phyloP scores from a whole-genome alignment of 441 rosid genomes.

The Brassica balearica region DNA sequence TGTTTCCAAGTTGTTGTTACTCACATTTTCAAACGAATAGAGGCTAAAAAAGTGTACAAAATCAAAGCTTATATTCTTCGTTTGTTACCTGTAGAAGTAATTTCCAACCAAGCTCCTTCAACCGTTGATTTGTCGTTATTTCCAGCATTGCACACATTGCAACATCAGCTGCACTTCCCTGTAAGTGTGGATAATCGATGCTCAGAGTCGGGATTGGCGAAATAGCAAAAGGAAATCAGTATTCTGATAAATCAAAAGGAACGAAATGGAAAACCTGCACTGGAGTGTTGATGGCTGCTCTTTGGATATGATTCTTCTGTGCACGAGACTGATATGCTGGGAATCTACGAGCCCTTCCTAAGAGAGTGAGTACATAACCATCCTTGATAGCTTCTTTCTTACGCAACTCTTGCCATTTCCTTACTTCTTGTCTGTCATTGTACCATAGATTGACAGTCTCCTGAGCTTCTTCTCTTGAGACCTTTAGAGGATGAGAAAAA shows the following conservation, averaged over 20 bases:
- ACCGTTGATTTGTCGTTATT: slow-evolving; percentile 62
- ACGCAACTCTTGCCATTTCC: slow-evolving; percentile 76
- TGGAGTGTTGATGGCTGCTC: slow-evolving; percentile 97
- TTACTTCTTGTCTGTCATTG: slow-evolving; percentile 87
- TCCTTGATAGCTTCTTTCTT: slow-evolving; percentile 65
- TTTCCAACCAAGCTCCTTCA: slow-evolving; percentile 88
- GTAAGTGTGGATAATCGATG: slow-evolving; percentile 41
- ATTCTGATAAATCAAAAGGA: slow-evolving; percentile 18
- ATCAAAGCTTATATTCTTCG: not conserved
- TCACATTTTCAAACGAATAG: not conserved
- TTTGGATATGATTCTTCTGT: slow-evolving; percentile 71
- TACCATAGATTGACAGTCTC: slow-evolving; percentile 91
- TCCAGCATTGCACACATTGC: slow-evolving; percentile 98
- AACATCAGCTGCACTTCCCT: slow-evolving; percentile 99
- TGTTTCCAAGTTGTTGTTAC: slow-evolving; percentile 41
- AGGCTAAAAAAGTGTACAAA: slow-evolving; percentile 7
- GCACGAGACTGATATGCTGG: slow-evolving; percentile 55
- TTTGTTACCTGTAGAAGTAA: slow-evolving; percentile 79
- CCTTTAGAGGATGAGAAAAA: slow-evolving; percentile 50
- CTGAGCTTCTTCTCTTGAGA: slow-evolving; percentile 82
- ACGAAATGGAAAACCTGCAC: slow-evolving; percentile 67
- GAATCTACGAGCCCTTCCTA: slow-evolving; percentile 84
- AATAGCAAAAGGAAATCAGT: slow-evolving; percentile 13
- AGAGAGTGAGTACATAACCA: slow-evolving; percentile 71
- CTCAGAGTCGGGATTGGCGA: slow-evolving; percentile 19